phyloP scores from a whole-genome alignment of 2,329 filamentous ascomycete species.

The Cladosporium sp. region DNA sequence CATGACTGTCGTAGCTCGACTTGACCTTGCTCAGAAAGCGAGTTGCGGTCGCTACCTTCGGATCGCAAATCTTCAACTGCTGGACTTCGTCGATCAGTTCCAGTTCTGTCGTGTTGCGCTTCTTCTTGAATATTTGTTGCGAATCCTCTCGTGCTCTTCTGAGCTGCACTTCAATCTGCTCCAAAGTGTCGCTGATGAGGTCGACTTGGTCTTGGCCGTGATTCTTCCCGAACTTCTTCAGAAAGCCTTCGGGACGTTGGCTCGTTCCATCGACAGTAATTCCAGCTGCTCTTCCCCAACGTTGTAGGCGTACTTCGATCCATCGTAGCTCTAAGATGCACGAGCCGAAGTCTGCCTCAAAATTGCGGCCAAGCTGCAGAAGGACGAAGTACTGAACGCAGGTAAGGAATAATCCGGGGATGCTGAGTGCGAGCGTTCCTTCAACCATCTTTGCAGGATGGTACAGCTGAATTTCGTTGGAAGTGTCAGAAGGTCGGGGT shows the following conservation, averaged over 20 bases:
- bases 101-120: neutral
- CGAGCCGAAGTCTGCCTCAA: constrained; percentile 4
- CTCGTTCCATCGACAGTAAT: too few relatives aligned
- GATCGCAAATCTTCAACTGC: neutral
- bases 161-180: neutral
- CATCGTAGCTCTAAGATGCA: neutral
- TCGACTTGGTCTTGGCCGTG: neutral
- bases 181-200: neutral
- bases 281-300: neutral
- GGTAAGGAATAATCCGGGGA: constrained; percentile 13
- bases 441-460: neutral
- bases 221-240: neutral
- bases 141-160: neutral
- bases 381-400: constrained; percentile 14
- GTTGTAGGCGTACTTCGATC: neutral
- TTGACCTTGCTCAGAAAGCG: neutral
- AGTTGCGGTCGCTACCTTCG: neutral
- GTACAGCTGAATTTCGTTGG: too few relatives aligned
- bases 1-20: neutral
- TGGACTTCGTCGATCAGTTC: neutral
- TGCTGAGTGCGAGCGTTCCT: neutral
- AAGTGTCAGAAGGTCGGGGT: too few relatives aligned
- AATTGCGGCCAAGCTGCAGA: constrained; percentile 18
- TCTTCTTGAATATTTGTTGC: neutral
- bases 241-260: neutral